These are phyloP conservation scores for Tetrapisispora arboricola DNA, from an alignment of 805 yeast species.

Conservation along the genomic window DNA sequence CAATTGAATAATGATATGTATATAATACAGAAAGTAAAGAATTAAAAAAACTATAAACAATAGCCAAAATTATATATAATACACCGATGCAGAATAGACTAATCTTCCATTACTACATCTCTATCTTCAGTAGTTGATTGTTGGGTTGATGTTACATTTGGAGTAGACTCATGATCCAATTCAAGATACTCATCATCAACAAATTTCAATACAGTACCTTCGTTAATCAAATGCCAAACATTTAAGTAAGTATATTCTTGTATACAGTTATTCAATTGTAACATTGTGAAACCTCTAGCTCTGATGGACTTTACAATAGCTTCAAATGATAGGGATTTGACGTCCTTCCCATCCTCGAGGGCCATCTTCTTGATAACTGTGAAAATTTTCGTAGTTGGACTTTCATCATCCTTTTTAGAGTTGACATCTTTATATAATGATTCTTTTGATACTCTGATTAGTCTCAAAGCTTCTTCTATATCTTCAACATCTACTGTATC, in stretches of 20 bases:
- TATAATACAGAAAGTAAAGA: constrained; percentile 1
- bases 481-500: constrained; percentile 62
- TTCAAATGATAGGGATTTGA: constrained; percentile 33
- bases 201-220: constrained; percentile 54
- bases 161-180: background rate
- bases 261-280: constrained; percentile 66
- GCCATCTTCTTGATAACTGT: constrained; percentile 57
- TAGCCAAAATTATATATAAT: background rate
- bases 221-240: constrained; percentile 68
- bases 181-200: constrained; percentile 34
- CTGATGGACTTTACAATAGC: constrained; percentile 52
- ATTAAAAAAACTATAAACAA: constrained; percentile 1
- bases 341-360: constrained; percentile 26
- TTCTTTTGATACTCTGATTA: constrained; percentile 77
- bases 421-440: constrained; percentile 53
- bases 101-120: constrained; percentile 8
- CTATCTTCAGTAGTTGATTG: constrained; percentile 1
- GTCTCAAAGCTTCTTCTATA: constrained; percentile 91
- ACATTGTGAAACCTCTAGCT: constrained; percentile 75
- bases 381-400: constrained; percentile 59
- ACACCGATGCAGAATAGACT: background rate
- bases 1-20: background rate
- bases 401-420: constrained; percentile 46
- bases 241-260: constrained; percentile 60
- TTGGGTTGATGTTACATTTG: background rate